Evolutionary conservation across 2,329 filamentous ascomycete species (phyloP), one percentile per base, ranked within the genome.

Genomic region (Neophaeococcomyces aloes): DNA sequence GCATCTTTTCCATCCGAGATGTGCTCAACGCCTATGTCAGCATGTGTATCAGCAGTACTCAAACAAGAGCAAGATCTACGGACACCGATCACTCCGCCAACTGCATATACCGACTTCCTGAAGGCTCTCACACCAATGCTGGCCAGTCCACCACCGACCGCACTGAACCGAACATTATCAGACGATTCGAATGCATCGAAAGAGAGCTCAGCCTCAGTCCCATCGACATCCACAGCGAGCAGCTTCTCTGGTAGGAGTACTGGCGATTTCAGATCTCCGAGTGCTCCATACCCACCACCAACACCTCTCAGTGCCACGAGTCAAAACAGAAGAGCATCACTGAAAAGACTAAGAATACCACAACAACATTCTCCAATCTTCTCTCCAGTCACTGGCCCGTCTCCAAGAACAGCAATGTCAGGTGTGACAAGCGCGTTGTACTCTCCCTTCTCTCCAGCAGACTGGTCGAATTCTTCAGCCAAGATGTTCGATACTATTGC

Each of bases 41-140:
- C 79, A 38, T 69, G 67, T 39, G 71, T 71, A 36, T 70, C 76
- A 15, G 67, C 71, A 43, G 72, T 75, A 55, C 76, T 88, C 69
- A 89, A 88, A 63, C 75, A 83, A 54, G 72, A 82, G 45, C 75
- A 79, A 47, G 65, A 71, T 34, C 65, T 78, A 46, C 82, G 79
- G 66, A 95, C 88, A 3, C 88, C 88, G 38, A 94, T 96, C 62
- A 93, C 84, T 40, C 89, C 89, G 41, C 89, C 89, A 2, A 72
- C 76, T 17, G 88, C 89, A 46, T 96, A 96, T 61, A 82, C 86
- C 53, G 87, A 96, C 59, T 96, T 95, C 60, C 79, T 96, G 50
- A 89, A 87, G 66, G 79, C 81, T 48, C 78, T 93, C 65, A 81
- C 76, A 1, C 75, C 76, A 1, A 70, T 81, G 14, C 71, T 87